Conservation (phyloP, 306 rosid species). For the Urtica urens region DNA sequence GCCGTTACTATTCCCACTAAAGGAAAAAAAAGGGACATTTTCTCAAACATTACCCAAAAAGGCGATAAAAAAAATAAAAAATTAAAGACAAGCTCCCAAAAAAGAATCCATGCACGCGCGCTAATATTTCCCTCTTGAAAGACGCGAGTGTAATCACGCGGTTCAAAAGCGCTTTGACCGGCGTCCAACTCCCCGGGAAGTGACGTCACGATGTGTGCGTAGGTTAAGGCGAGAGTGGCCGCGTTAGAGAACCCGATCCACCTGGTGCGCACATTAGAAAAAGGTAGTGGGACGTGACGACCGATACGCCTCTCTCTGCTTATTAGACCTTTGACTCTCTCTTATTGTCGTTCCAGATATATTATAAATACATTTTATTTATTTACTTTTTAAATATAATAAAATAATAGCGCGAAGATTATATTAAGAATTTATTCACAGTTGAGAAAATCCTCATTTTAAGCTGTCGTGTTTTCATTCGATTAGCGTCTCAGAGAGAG, state of each 20-base stretch:
- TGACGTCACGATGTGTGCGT: slow-evolving; percentile 26
- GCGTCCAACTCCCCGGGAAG: neutral
- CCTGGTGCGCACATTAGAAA: slow-evolving; percentile 49
- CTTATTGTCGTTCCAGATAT: neutral
- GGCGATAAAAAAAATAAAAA: no score
- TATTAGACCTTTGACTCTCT: neutral
- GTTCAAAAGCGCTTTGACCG: no score
- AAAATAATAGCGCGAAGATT: no score
- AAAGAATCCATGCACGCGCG: neutral
- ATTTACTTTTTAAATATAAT: no score
- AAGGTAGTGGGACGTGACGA: slow-evolving; percentile 48
- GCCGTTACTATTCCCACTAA: slow-evolving; percentile 26
- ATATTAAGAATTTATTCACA: neutral
- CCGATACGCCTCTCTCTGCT: slow-evolving; percentile 15
- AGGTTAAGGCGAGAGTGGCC: slow-evolving; percentile 12
- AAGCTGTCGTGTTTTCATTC: slow-evolving; percentile 27
- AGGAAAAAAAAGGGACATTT: neutral
- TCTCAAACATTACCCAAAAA: slow-evolving; percentile 3
- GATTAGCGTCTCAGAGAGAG: slow-evolving; percentile 16
- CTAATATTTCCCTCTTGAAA: neutral
- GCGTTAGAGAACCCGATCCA: slow-evolving; percentile 15
- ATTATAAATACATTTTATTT: slow-evolving; percentile 1
- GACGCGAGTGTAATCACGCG: neutral
- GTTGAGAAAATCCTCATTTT: slow-evolving; percentile 15
- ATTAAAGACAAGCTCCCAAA: slow-evolving; percentile 2